These are phyloP conservation scores for Aquilaria malaccensis DNA, from an alignment of 345 rosid genomes.

Conservation along the genomic window DNA sequence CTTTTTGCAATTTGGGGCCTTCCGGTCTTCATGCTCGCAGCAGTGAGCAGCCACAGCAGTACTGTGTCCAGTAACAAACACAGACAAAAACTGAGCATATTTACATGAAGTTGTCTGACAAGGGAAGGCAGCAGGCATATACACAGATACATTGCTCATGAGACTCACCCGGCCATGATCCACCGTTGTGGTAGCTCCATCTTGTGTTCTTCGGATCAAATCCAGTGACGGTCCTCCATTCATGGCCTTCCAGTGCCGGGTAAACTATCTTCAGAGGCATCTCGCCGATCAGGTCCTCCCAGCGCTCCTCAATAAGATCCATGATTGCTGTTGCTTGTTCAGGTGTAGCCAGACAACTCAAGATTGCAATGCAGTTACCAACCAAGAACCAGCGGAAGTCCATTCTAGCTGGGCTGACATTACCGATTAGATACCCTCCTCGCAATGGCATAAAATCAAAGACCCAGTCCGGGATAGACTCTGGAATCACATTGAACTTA, in stretches of 20 bases:
- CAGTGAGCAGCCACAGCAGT: constrained; percentile 44
- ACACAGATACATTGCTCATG: background rate
- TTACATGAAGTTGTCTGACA: background rate
- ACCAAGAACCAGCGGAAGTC: too few species aligned
- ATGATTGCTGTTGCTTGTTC: too few species aligned
- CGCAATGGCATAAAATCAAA: constrained; percentile 48
- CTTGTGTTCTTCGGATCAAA: constrained; percentile 50
- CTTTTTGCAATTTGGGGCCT: constrained; percentile 45
- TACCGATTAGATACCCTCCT: constrained; percentile 28
- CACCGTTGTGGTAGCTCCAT: constrained; percentile 59
- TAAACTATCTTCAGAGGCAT: constrained; percentile 48
- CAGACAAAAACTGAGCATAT: too few species aligned
- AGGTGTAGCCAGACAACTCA: too few species aligned
- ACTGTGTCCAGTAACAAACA: constrained; percentile 9
- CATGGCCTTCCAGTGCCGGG: constrained; percentile 50
- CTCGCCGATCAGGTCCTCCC: constrained; percentile 52
- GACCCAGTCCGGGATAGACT: constrained; percentile 50
- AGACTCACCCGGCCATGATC: constrained; percentile 48
- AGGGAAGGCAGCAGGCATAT: background rate
- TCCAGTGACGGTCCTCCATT: constrained; percentile 46
- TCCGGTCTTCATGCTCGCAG: constrained; percentile 49
- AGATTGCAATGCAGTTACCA: too few species aligned
- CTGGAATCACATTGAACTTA: constrained; percentile 16
- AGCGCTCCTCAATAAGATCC: constrained; percentile 34
- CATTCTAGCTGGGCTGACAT: too few species aligned